A percentile compares a stretch with the other conserved stretches of the same genome.
Evolutionary conservation across 2,329 filamentous ascomycete species (phyloP).

Genomic region (Xylariaceae sp.): DNA sequence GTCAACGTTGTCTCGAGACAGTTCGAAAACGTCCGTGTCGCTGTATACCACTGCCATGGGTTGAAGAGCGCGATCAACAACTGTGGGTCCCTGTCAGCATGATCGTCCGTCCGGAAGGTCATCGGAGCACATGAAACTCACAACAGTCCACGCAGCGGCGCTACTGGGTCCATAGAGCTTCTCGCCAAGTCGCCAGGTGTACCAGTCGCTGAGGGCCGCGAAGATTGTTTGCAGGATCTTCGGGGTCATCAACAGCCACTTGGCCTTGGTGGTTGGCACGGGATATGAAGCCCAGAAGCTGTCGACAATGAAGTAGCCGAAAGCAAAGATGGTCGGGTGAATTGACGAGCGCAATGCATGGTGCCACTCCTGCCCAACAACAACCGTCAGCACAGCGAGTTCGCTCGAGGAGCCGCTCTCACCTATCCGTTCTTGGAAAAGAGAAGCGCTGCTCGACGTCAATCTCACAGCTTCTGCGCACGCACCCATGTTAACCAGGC

Average conservation of each 20-base stretch:
- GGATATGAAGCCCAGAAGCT: slow-evolving; percentile 47
- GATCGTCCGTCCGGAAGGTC: background rate
- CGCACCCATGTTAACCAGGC: slow-evolving; percentile 95
- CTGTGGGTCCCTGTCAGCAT: slow-evolving; percentile 37
- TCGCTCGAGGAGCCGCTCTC: background rate
- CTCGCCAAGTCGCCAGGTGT: slow-evolving; percentile 76
- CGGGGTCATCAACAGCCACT: slow-evolving; percentile 66
- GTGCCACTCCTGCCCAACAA: slow-evolving; percentile 74
- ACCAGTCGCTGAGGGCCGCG: slow-evolving; percentile 76
- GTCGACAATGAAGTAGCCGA: slow-evolving; percentile 61
- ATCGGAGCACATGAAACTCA: slow-evolving; percentile 42
- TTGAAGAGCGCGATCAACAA: slow-evolving; percentile 66
- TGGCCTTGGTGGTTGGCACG: slow-evolving; percentile 48
- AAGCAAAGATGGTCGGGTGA: slow-evolving; percentile 82
- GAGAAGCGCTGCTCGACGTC: background rate
- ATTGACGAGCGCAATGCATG: slow-evolving; percentile 82
- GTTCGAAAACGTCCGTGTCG: slow-evolving; percentile 89
- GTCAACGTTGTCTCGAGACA: slow-evolving; percentile 88
- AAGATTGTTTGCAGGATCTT: slow-evolving; percentile 71
- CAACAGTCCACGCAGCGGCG: slow-evolving; percentile 62
- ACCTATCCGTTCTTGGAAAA: background rate
- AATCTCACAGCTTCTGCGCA: slow-evolving; percentile 15
- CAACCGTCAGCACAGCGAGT: slow-evolving; percentile 16
- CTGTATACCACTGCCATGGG: slow-evolving; percentile 97
- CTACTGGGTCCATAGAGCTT: slow-evolving; percentile 64